These are phyloP conservation scores for Reticulascus tulasneorum DNA, from an alignment of 2,329 filamentous ascomycete species.

Conservation along the genomic window DNA sequence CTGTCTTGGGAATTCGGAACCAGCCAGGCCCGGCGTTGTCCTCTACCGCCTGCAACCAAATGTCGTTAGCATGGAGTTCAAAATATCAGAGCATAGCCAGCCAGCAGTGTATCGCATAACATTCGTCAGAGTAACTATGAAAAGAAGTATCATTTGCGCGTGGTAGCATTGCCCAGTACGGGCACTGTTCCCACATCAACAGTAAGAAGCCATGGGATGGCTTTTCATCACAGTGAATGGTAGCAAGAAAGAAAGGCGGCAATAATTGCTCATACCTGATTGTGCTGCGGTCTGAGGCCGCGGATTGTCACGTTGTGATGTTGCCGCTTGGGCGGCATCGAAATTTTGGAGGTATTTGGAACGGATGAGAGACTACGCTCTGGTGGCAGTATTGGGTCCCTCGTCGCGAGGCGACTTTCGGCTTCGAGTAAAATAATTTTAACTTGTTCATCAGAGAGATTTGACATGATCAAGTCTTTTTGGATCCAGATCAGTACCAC, in stretches of 20 bases:
- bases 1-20: conserved; percentile 84
- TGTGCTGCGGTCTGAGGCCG: conserved; percentile 6
- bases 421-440: conserved; percentile 13
- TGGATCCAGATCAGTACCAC: too few relatives aligned
- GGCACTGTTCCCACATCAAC: conserved; percentile 25
- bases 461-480: too few relatives aligned
- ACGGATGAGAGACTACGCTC: conserved; percentile 9
- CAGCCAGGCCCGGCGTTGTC: conserved; percentile 73
- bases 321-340: conserved; percentile 3
- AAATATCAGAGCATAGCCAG: too few relatives aligned
- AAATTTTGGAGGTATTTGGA: too few relatives aligned
- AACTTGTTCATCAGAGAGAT: conserved; percentile 13
- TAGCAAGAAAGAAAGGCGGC: neutral
- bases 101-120: neutral
- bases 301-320: conserved; percentile 8
- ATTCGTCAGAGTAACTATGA: conserved; percentile 74
- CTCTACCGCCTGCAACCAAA: conserved; percentile 12
- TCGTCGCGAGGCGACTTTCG: conserved; percentile 11
- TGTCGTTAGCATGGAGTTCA: too few relatives aligned
- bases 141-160: conserved; percentile 54
- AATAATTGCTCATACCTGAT: conserved; percentile 8
- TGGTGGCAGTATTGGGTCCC: conserved; percentile 3
- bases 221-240: conserved; percentile 33
- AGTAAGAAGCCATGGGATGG: conserved; percentile 23
- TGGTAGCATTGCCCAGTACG: conserved; percentile 41